Evolutionary conservation across 495 filamentous ascomycete species (phyloP).

Genomic region (Lophium mytilinum): DNA sequence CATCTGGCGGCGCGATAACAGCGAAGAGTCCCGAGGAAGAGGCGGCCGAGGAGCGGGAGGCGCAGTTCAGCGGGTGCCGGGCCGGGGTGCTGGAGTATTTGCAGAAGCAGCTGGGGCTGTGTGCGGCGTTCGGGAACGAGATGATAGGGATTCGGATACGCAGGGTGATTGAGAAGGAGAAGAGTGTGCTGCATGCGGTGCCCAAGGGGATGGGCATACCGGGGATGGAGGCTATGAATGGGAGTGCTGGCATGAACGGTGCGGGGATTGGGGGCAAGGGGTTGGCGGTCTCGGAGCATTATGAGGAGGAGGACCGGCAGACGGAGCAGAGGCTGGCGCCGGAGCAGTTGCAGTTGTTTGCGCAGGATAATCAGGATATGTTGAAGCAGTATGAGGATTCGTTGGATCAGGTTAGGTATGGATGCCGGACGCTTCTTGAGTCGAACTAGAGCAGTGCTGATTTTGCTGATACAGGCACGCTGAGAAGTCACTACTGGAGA

Average conservation of each 20-base stretch:
- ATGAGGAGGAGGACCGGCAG: constrained; percentile 38
- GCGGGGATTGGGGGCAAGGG: not conserved
- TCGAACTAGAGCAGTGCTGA: constrained; percentile 1
- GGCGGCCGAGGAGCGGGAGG: constrained; percentile 57
- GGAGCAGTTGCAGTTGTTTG: constrained; percentile 88
- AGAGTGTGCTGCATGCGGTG: constrained; percentile 71
- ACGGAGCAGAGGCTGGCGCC: constrained; percentile 58
- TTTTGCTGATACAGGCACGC: constrained; percentile 52
- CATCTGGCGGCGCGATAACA: constrained; percentile 42
- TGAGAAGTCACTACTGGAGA: constrained; percentile 85
- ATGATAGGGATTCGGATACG: constrained; percentile 89
- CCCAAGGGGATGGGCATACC: constrained; percentile 30
- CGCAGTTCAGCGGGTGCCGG: constrained; percentile 52
- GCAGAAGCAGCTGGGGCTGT: constrained; percentile 62
- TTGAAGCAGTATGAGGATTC: constrained; percentile 85
- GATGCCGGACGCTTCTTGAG: not conserved
- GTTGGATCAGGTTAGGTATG: constrained; percentile 80
- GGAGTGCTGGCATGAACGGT: constrained; percentile 14
- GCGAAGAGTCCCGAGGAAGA: constrained; percentile 55
- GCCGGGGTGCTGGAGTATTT: constrained; percentile 81
- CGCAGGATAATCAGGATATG: constrained; percentile 87
- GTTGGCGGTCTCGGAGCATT: not conserved
- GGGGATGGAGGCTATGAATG: not conserved
- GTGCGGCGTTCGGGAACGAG: constrained; percentile 63
- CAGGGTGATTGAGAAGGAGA: constrained; percentile 80